Evolutionary conservation across 2,329 filamentous ascomycete genomes (phyloP), one percentile per base, ranked within the genome.

Genomic region (Colletotrichum gloeosporioides): DNA sequence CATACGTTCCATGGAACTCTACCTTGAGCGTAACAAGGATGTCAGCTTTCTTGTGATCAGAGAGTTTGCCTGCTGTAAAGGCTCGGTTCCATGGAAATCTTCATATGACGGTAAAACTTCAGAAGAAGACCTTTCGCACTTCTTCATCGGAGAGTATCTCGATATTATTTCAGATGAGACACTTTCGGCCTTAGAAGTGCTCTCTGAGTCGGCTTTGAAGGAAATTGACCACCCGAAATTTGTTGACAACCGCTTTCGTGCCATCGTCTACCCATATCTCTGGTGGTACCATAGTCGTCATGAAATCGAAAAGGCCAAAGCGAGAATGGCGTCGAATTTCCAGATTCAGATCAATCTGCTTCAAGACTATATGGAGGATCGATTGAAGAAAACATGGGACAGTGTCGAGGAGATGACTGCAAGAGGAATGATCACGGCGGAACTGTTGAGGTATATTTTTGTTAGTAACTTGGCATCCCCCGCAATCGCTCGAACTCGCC

Each of bases 1-100:
- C 3, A 22, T 71, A 10, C 4, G 18, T 5, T 57, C 65, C 10
- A 5, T 71, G 15, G 69, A 64, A 3, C 44, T 71, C 4, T 57
- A 64, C 18, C 44, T 71, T 2, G 69, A 71, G 31, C 59, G 69
- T 4, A 53, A 71, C 29, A 57, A 55, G 22, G 18, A 29, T 4
- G 25, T 71, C 10, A 64, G 29, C 18, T 25, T 57, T 13, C 18
- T 71, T 6, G 69, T 57, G 4, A 55, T 16, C n/a, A 39, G 59
- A 10, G 44, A 55, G 9, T 55, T 32, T n/a, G 4, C 25, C 8
- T 71, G 69, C 13, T 71, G 69, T 9, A 25, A 5, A 8, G 13
- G 22, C n/a, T 2, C 2, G 15, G 16, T 22, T 4, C 27, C 49
- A 7, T 3, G 12, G 3, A 9, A 6, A 4, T 10, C 4, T 13